Evolutionary conservation across 345 rosid species (phyloP).

Genomic region (Moringa oleifera): DNA sequence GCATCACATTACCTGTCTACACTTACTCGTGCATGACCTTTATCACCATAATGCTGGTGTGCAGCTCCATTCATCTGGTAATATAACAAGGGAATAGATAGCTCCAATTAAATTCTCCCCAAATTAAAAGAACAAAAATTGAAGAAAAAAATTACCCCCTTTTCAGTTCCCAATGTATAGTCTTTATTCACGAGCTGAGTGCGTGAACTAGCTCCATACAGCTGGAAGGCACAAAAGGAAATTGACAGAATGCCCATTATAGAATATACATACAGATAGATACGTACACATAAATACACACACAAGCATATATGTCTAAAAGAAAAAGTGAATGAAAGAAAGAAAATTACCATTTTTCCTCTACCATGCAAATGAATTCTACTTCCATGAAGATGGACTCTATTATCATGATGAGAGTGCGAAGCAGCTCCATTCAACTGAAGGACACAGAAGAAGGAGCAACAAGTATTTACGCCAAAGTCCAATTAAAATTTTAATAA

Average conservation of each 20-base stretch:
- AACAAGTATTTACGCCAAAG: neutral
- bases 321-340: neutral
- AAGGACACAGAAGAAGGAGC: neutral
- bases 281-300: no score
- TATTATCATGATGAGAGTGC: conserved; percentile 15
- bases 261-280: no score
- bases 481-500: neutral
- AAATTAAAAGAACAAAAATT: no score
- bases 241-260: neutral
- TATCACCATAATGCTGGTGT: conserved; percentile 1
- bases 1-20: conserved; percentile 18
- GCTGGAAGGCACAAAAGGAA: conserved; percentile 1
- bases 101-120: no score
- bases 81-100: neutral
- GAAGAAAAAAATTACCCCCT: neutral
- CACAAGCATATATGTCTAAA: no score
- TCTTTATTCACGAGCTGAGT: conserved; percentile 1
- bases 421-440: conserved; percentile 29
- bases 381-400: conserved; percentile 11
- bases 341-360: conserved; percentile 9
- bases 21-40: conserved; percentile 19
- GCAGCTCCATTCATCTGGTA: conserved; percentile 11
- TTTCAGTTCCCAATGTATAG: neutral
- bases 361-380: neutral
- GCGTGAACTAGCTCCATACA: conserved; percentile 3